Conservation (phyloP, 2,329 filamentous ascomycete genomes). For the Phaeoacremonium minimum region DNA sequence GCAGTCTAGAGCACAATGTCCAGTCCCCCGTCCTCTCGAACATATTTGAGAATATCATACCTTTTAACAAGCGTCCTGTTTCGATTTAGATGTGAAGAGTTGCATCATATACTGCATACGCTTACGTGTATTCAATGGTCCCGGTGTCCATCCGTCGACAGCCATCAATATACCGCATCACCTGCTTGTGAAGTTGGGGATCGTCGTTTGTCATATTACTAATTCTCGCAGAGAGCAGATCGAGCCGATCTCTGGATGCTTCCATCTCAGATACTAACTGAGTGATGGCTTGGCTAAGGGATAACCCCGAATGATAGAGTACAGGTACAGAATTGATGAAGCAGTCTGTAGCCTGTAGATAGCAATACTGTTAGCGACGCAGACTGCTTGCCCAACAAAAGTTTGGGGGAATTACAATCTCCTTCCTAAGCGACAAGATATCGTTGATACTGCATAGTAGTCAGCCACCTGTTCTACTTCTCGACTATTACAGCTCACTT, state of each 20-base stretch:
- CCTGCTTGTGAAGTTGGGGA: slow-evolving; percentile 6
- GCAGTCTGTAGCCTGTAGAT: slow-evolving; percentile 11
- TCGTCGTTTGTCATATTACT: slow-evolving; percentile 7
- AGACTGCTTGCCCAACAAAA: background rate
- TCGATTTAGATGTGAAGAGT: background rate
- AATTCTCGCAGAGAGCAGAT: slow-evolving; percentile 4
- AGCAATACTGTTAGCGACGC: no score
- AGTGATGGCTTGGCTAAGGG: slow-evolving; percentile 4
- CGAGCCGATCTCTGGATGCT: slow-evolving; percentile 8
- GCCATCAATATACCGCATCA: slow-evolving; percentile 21
- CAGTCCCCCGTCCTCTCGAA: slow-evolving; percentile 25
- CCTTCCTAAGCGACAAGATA: slow-evolving; percentile 15
- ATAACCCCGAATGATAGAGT: slow-evolving; percentile 8
- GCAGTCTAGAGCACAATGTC: slow-evolving; percentile 23
- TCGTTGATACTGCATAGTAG: slow-evolving; percentile 10
- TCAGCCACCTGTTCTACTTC: background rate
- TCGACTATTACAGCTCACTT: background rate
- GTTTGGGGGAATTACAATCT: slow-evolving; percentile 9
- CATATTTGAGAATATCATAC: slow-evolving; percentile 22
- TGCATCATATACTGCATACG: background rate
- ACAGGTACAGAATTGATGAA: slow-evolving; percentile 13
- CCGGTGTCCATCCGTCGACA: slow-evolving; percentile 23
- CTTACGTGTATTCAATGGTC: slow-evolving; percentile 26
- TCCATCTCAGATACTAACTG: slow-evolving; percentile 7
- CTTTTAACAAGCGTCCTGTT: slow-evolving; percentile 8